Conservation (phyloP, 805 yeast genomes). For the Wickerhamomyces sydowiorum region DNA sequence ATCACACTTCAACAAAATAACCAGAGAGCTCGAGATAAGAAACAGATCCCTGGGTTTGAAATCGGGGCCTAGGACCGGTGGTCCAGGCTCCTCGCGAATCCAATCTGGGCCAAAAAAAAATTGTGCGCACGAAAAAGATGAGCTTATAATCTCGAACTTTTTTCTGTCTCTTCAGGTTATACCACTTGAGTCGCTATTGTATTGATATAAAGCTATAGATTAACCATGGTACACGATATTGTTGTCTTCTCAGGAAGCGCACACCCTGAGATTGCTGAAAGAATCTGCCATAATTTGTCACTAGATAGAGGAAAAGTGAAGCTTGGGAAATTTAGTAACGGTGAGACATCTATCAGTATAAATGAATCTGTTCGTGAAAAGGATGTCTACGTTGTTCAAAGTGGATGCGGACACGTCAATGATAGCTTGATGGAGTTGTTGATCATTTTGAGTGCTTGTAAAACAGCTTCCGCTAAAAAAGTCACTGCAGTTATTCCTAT, state of each 20-base stretch:
- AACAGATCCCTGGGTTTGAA: no score
- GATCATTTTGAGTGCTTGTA: slow-evolving; percentile 89
- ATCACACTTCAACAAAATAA: no score
- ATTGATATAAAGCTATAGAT: no score
- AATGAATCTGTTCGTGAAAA: slow-evolving; percentile 91
- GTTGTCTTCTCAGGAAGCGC: slow-evolving; percentile 89
- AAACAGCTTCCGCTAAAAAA: slow-evolving; percentile 95
- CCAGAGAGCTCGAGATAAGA: no score
- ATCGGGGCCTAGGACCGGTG: no score
- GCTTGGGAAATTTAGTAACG: slow-evolving; percentile 73
- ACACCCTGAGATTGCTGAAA: slow-evolving; percentile 69
- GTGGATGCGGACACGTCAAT: slow-evolving; percentile 78
- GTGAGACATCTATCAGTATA: slow-evolving; percentile 87
- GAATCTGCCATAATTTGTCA: slow-evolving; percentile 75
- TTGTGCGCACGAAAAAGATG: no score
- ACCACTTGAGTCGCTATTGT: no score
- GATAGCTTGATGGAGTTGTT: slow-evolving; percentile 94
- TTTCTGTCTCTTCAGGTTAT: no score
- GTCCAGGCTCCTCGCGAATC: background rate
- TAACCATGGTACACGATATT: slow-evolving; percentile 64
- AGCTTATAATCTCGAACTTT: background rate
- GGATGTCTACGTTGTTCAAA: slow-evolving; percentile 92
- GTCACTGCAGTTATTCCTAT: slow-evolving; percentile 94
- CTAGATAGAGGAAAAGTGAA: slow-evolving; percentile 63
- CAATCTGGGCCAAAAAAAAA: no score